Evolutionary conservation across 257 asterid species (phyloP).

Genomic region (Eucommia ulmoides): DNA sequence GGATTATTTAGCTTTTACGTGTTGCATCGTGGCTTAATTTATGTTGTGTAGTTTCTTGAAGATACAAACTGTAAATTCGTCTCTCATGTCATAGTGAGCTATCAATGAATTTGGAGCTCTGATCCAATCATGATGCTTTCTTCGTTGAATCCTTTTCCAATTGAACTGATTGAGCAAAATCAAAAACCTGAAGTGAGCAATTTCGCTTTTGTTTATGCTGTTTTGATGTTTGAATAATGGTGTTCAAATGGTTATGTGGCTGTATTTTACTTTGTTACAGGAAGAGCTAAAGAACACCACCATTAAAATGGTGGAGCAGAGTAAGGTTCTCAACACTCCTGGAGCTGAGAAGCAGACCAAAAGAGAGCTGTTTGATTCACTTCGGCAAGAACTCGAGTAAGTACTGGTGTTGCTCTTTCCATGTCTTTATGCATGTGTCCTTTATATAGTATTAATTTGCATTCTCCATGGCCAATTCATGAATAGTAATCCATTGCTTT

Average conservation of each 20-base stretch:
- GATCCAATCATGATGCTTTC: no score
- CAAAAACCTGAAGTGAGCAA: not conserved
- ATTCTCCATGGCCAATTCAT: no score
- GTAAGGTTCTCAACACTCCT: slow-evolving; percentile 85
- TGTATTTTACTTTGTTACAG: slow-evolving; percentile 28
- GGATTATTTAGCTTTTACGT: not conserved
- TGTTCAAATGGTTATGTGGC: not conserved
- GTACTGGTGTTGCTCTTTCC: slow-evolving; percentile 9
- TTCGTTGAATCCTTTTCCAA: no score
- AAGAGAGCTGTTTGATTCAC: slow-evolving; percentile 88
- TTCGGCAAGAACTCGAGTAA: slow-evolving; percentile 89
- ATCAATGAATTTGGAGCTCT: no score
- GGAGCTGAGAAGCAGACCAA: slow-evolving; percentile 95
- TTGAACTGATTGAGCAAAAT: not conserved
- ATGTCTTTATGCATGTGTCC: no score
- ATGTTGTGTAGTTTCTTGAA: not conserved
- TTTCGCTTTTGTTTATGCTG: not conserved
- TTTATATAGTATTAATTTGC: no score
- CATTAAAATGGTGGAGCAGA: slow-evolving; percentile 93
- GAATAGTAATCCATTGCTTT: no score
- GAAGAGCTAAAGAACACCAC: slow-evolving; percentile 82
- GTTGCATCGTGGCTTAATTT: not conserved
- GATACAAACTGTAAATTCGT: no score
- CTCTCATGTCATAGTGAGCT: no score
- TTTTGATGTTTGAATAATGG: not conserved